Conservation (phyloP, 106 monocot genomes). For the Acanthochlamys bracteata region DNA sequence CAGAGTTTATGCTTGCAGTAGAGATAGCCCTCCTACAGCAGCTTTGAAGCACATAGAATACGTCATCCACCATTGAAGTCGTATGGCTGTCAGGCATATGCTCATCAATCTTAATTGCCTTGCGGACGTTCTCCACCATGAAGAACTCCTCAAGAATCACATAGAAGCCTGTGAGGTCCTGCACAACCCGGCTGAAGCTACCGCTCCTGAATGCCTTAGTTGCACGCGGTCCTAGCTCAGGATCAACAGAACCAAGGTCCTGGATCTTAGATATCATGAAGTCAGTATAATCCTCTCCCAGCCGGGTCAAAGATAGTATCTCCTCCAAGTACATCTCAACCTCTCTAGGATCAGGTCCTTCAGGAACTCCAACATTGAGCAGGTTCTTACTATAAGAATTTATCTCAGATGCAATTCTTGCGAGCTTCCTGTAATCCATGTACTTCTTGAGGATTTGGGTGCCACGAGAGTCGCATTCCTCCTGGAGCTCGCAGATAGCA, state of each 20-base stretch:
- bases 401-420: slow-evolving; percentile 62
- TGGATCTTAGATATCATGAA: slow-evolving; percentile 91
- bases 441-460: slow-evolving; percentile 76
- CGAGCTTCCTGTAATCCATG: slow-evolving; percentile 56
- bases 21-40: slow-evolving; percentile 87
- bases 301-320: slow-evolving; percentile 69
- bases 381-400: slow-evolving; percentile 85
- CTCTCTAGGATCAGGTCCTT: slow-evolving; percentile 89
- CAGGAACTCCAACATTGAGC: slow-evolving; percentile 30
- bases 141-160: slow-evolving; percentile 95
- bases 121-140: slow-evolving; percentile 99
- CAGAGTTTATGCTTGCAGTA: slow-evolving; percentile 76
- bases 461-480: slow-evolving; percentile 89
- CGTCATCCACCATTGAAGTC: slow-evolving; percentile 95
- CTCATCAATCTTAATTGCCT: slow-evolving; percentile 90
- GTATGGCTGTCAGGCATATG: slow-evolving; percentile 62
- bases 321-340: slow-evolving; percentile 85
- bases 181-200: slow-evolving; percentile 66
- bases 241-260: slow-evolving; percentile 50
- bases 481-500: slow-evolving; percentile 83
- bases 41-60: slow-evolving; percentile 92
- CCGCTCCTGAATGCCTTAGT: slow-evolving; percentile 70
- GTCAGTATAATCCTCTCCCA: slow-evolving; percentile 92
- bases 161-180: slow-evolving; percentile 90
- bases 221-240: slow-evolving; percentile 57